phyloP scores from a whole-genome alignment of 2,329 filamentous ascomycete genomes.

The Trichoderma brevicompactum region DNA sequence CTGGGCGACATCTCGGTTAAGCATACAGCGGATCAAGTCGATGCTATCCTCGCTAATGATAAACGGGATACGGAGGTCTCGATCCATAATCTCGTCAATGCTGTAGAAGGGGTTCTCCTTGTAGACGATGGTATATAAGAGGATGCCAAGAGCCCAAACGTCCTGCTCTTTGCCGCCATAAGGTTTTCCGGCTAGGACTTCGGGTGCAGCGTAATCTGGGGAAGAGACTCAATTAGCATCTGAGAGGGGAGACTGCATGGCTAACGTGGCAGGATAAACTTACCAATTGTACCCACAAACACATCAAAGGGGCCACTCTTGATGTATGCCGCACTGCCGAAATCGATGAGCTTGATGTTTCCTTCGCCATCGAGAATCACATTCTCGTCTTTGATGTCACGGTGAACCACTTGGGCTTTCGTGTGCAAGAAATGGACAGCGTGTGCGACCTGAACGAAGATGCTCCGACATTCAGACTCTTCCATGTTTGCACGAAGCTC shows the following conservation, averaged over 20 bases:
- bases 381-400: slow-evolving; percentile 99
- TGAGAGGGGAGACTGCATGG: not conserved
- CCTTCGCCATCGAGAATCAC: slow-evolving; percentile 95
- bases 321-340: slow-evolving; percentile 97
- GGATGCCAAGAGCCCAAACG: slow-evolving; percentile 95
- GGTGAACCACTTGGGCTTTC: slow-evolving; percentile 88
- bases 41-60: slow-evolving; percentile 90
- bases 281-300: slow-evolving; percentile 98
- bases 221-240: slow-evolving; percentile 13
- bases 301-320: slow-evolving; percentile 98
- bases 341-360: slow-evolving; percentile 95
- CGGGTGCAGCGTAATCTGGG: slow-evolving; percentile 95
- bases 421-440: slow-evolving; percentile 91
- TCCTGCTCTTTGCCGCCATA: slow-evolving; percentile 98
- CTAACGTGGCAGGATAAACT: slow-evolving; percentile 39
- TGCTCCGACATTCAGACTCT: slow-evolving; percentile 88
- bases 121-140: slow-evolving; percentile 98
- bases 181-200: slow-evolving; percentile 88
- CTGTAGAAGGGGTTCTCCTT: slow-evolving; percentile 99
- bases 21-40: slow-evolving; percentile 87
- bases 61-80: slow-evolving; percentile 88
- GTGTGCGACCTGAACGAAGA: slow-evolving; percentile 89
- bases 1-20: slow-evolving; percentile 83
- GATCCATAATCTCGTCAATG: slow-evolving; percentile 99
- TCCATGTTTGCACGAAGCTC: slow-evolving; percentile 96